Evolutionary conservation across 2,329 filamentous ascomycete genomes (phyloP), one percentile per base, ranked within the genome.

Genomic region (Colletotrichum sp.): DNA sequence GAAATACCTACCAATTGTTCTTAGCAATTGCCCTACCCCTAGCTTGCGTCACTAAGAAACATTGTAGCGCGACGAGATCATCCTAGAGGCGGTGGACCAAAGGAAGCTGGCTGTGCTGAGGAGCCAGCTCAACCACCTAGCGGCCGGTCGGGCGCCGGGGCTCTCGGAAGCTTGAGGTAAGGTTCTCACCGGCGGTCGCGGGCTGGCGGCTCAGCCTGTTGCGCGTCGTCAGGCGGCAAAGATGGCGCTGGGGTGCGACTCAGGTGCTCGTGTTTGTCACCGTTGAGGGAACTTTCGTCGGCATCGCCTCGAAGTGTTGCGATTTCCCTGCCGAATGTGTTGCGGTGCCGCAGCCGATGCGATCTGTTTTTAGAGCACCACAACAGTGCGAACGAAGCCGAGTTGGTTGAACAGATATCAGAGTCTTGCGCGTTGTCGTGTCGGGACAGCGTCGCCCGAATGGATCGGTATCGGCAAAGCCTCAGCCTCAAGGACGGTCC

Each of bases 141-240:
- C 28, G 32, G 68, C 59, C 55, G 65, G 36, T 73, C 69, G 61
- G 71, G 65, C 65, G 71, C 64, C 55, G 65, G 71, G 64, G 55
- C 36, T 61, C 71, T 39, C 66, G 71, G 55, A 63, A 61, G 32
- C 36, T 36, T 57, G 21, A 30, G 26, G 55, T 52, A 67, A 52
- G 21, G 52, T 72, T 69, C 36, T 61, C 36, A 57, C 55, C 30
- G 36, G 65, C 21, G 24, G 30, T 21, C 21, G 64, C 65, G 43
- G 28, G 55, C 59, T 59, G 61, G 30, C 65, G 28, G 36, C n/a
- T 18, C 34, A 28, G 34, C 64, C 32, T 26, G 34, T 67, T 21
- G 64, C 59, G 64, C 48, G 32, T 43, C 18, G 15, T 48, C 60
- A 30, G 71, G 28, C 67, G 48, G 64, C 55, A 28, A 24, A 26